Evolutionary conservation across 2,329 filamentous ascomycete genomes (phyloP).

Genomic region (Pestalotiopsis sp.): DNA sequence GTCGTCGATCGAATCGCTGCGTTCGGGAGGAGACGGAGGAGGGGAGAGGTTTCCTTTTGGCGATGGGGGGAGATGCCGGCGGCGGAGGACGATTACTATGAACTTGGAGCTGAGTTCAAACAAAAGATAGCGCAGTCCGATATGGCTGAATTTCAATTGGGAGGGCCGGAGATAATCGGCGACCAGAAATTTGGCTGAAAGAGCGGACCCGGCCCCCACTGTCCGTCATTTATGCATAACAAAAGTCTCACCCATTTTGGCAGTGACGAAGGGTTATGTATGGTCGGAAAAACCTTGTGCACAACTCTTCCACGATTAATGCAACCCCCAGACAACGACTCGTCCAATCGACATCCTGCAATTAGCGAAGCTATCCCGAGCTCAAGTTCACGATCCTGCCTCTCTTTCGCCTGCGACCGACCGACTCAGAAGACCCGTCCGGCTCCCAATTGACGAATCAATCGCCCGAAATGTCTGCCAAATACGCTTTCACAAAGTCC

Average conservation of each 20-base stretch:
- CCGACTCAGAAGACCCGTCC: conserved; percentile 3
- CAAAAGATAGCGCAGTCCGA: conserved; percentile 1
- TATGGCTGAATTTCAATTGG: conserved; percentile 8
- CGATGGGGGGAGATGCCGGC: background rate
- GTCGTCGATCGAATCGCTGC: background rate
- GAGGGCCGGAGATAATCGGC: conserved; percentile 17
- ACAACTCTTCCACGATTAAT: background rate
- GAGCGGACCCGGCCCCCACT: background rate
- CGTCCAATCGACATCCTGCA: conserved; percentile 5
- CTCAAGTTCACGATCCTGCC: background rate
- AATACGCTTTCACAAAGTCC: conserved; percentile 87
- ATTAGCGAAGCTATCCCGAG: conserved; percentile 17
- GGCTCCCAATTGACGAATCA: conserved; percentile 20
- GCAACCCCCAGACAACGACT: background rate
- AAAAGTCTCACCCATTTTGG: background rate
- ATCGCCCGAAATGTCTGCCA: conserved; percentile 73
- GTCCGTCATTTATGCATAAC: background rate
- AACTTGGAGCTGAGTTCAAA: background rate
- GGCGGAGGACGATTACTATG: background rate
- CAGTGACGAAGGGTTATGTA: conserved; percentile 10
- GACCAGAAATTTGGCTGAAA: conserved; percentile 1
- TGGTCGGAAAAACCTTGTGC: conserved; percentile 17
- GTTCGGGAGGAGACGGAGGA: background rate
- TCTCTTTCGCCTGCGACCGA: background rate
- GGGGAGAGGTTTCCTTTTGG: conserved; percentile 11